A percentile compares a stretch with the other conserved stretches of the same genome.
Conservation (phyloP, 2,329 filamentous ascomycete species). For the Fusarium pininemorale region DNA sequence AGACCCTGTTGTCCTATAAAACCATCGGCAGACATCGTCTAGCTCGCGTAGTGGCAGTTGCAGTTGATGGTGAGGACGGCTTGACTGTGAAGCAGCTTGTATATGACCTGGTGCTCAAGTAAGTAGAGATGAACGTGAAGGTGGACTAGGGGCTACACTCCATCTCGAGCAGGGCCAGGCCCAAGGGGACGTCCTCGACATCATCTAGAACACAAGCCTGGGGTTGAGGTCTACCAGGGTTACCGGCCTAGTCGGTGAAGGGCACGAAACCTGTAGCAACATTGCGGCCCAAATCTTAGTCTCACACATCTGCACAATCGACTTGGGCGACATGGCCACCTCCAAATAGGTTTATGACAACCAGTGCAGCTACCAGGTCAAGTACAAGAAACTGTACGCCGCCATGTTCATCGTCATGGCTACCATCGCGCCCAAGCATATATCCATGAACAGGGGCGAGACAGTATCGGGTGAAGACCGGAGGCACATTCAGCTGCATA, state of each 20-base stretch:
- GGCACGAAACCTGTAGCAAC: too few relatives aligned
- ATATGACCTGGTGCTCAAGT: not conserved
- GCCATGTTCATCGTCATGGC: not conserved
- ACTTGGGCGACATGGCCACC: not conserved
- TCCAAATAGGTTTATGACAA: not conserved
- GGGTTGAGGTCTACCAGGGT: not conserved
- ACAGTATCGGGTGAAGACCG: not conserved
- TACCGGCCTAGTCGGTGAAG: too few relatives aligned
- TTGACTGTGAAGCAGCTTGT: not conserved
- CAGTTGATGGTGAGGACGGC: too few relatives aligned
- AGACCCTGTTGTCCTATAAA: not conserved
- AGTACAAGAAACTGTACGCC: not conserved
- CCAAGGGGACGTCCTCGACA: too few relatives aligned
- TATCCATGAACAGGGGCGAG: not conserved
- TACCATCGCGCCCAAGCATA: fast-evolving
- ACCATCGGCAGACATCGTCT: not conserved
- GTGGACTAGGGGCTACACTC: too few relatives aligned
- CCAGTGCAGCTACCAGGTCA: not conserved
- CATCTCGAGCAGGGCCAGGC: too few relatives aligned
- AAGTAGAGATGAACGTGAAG: not conserved
- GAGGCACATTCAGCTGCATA: too few relatives aligned
- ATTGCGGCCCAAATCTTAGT: not conserved
- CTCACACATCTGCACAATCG: not conserved
- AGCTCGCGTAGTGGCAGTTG: fast-evolving
- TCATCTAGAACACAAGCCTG: not conserved